Evolutionary conservation across 352 stramenopile species (phyloP).

Genomic region (Poterioochromonas sp.): DNA sequence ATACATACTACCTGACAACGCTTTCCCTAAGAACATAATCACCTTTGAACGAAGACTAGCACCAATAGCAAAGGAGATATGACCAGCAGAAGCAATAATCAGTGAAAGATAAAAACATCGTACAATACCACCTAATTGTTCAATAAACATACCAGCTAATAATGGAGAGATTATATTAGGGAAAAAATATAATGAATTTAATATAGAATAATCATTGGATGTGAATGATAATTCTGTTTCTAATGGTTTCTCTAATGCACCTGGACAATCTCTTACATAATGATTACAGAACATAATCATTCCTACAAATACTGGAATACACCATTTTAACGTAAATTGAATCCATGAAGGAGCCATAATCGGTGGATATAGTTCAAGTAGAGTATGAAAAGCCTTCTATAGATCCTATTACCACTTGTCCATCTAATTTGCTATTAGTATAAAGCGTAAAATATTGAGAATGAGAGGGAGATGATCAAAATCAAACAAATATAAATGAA

Average conservation of each 20-base stretch:
- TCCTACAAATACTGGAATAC: background rate
- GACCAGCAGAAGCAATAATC: background rate
- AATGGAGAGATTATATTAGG: conserved; percentile 6
- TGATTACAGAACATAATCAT: background rate
- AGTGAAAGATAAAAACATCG: background rate
- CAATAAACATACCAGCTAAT: background rate
- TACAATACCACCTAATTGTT: background rate
- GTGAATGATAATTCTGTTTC: background rate
- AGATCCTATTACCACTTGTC: no score
- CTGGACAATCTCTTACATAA: background rate
- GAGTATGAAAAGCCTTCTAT: no score
- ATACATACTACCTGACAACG: background rate
- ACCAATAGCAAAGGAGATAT: background rate
- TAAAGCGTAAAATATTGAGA: no score
- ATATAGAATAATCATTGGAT: background rate
- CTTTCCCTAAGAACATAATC: background rate
- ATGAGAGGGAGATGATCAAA: no score
- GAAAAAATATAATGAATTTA: conserved; percentile 16
- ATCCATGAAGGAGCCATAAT: no score
- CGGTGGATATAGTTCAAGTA: no score
- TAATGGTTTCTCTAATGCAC: background rate
- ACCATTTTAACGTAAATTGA: no score
- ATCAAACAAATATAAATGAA: no score
- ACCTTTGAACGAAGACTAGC: background rate
- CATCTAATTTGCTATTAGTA: no score